phyloP scores from a whole-genome alignment of 2,329 filamentous ascomycete genomes.

The Penicillium sp. region DNA sequence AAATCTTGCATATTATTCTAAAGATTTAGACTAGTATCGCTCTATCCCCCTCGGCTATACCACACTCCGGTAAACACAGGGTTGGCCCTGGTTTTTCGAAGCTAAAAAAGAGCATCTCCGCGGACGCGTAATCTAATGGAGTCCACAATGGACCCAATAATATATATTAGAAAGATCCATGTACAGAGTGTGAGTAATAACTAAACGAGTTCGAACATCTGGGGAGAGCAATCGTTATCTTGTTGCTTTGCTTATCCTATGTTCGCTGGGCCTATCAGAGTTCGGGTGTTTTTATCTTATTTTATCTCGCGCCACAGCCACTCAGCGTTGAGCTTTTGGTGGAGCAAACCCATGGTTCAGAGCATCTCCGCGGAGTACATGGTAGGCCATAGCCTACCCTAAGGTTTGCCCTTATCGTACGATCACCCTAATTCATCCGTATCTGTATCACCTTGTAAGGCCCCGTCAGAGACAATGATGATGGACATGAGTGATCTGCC shows the following conservation, averaged over 20 bases:
- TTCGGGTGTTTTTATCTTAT: constrained; percentile 10
- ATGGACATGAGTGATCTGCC: background rate
- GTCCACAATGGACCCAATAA: background rate
- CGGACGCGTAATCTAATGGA: background rate
- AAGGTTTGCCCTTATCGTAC: constrained; percentile 15
- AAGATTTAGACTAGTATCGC: background rate
- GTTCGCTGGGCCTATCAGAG: background rate
- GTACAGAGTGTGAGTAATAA: background rate
- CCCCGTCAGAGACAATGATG: background rate
- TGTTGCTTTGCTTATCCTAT: background rate
- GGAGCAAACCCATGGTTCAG: background rate
- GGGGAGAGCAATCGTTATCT: background rate
- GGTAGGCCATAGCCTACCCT: background rate
- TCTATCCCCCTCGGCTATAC: background rate
- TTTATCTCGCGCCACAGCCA: background rate
- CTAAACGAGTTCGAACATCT: background rate
- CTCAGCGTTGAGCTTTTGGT: constrained; percentile 1
- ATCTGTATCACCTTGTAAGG: background rate
- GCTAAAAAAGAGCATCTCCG: constrained; percentile 6
- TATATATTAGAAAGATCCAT: background rate
- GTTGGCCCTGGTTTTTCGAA: background rate
- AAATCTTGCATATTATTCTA: background rate
- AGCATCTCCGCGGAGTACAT: constrained; percentile 24
- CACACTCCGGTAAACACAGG: background rate
- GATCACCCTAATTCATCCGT: constrained; percentile 17